A percentile compares a stretch with the other conserved stretches of the same genome.
Conservation (phyloP, 768 basidiomycete genomes). For the Tulasnella sp. region DNA sequence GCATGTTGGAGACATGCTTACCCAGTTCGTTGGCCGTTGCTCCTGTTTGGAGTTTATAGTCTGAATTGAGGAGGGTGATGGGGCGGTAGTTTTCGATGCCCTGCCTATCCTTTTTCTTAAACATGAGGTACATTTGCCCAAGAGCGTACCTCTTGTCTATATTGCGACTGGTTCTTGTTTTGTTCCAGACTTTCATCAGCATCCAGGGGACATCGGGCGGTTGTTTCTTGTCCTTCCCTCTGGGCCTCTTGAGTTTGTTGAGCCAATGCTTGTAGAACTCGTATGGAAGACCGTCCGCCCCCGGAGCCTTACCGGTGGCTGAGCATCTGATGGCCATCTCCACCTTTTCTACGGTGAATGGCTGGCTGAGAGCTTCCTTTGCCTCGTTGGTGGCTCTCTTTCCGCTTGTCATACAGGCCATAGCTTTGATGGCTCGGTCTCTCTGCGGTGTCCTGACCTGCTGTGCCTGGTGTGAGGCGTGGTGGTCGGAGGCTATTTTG, state of each 20-base stretch:
- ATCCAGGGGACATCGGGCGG: background rate
- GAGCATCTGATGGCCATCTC: too few relatives aligned
- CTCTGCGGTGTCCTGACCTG: background rate
- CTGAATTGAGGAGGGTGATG: constrained; percentile 18
- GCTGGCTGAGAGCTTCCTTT: background rate
- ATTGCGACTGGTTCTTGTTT: too few relatives aligned
- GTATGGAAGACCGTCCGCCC: constrained; percentile 8
- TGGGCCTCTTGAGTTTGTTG: background rate
- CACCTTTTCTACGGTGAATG: background rate
- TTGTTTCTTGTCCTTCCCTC: background rate
- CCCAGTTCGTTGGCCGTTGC: background rate
- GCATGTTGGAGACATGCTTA: background rate
- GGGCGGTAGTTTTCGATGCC: constrained; percentile 23
- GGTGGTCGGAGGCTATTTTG: background rate
- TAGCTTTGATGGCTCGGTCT: background rate
- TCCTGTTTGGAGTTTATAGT: constrained; percentile 24
- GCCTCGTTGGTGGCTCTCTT: background rate
- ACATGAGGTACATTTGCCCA: constrained; percentile 20
- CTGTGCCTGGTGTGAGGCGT: background rate
- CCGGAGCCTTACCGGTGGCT: background rate
- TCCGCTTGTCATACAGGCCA: background rate
- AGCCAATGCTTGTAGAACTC: constrained; percentile 26
- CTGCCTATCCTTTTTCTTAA: constrained; percentile 14
- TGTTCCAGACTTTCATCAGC: constrained; percentile 4
- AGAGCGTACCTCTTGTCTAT: background rate